phyloP scores from a whole-genome alignment of 1,284 basidiomycete genomes.

The Austropuccinia psidii region DNA sequence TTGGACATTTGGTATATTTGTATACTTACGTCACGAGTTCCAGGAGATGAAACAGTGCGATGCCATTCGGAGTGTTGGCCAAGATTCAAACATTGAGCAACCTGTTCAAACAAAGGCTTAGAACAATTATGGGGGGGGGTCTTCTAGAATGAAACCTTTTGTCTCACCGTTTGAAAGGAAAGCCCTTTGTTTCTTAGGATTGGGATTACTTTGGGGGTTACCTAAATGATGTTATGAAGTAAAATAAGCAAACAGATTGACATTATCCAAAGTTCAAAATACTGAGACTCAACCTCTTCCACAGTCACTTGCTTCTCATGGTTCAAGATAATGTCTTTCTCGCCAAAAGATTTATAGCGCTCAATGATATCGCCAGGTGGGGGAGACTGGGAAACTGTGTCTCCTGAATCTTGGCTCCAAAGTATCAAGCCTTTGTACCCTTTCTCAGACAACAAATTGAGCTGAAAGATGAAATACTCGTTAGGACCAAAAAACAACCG shows the following conservation, averaged over 20 bases:
- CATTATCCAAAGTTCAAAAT: background rate
- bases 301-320: conserved; percentile 28
- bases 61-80: conserved; percentile 6
- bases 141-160: background rate
- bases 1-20: background rate
- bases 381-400: background rate
- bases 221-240: background rate
- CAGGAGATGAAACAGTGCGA: background rate
- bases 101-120: background rate
- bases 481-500: background rate
- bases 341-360: conserved; percentile 6
- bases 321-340: conserved; percentile 12
- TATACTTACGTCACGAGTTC: conserved; percentile 7
- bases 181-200: background rate
- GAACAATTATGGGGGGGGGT: background rate
- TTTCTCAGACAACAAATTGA: background rate
- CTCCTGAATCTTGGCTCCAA: conserved; percentile 22
- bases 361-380: conserved; percentile 7
- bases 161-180: background rate
- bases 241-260: background rate
- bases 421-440: conserved; percentile 40
- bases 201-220: conserved; percentile 10
- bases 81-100: conserved; percentile 11
- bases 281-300: too few species aligned
- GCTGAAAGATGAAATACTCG: background rate